phyloP scores from a whole-genome alignment of 352 stramenopile species.

The Pythium utonaiense region DNA sequence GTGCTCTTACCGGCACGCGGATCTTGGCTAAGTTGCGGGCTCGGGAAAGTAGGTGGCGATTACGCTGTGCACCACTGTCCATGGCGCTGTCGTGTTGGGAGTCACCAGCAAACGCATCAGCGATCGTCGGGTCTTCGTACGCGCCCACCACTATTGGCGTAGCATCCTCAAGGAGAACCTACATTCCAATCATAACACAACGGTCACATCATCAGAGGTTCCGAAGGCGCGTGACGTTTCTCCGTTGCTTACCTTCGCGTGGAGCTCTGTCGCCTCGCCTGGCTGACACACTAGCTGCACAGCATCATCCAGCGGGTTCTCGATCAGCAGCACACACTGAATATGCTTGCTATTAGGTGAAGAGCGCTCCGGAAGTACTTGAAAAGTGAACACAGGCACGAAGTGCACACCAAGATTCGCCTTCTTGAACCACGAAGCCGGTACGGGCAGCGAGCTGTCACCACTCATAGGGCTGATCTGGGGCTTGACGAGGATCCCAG shows the following conservation, averaged over 20 bases:
- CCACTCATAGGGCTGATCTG: slow-evolving; percentile 90
- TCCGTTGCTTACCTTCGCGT: slow-evolving; percentile 18
- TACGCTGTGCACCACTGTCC: slow-evolving; percentile 25
- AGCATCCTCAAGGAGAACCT: slow-evolving; percentile 49
- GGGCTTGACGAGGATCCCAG: slow-evolving; percentile 87
- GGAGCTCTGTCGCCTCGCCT: slow-evolving; percentile 4
- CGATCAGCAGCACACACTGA: slow-evolving; percentile 63
- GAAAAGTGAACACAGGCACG: slow-evolving; percentile 71
- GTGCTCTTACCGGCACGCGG: slow-evolving; percentile 6
- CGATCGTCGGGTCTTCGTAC: slow-evolving; percentile 84
- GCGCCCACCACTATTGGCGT: slow-evolving; percentile 63
- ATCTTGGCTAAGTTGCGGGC: slow-evolving; percentile 23
- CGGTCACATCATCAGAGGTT: background rate
- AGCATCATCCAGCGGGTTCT: slow-evolving; percentile 79
- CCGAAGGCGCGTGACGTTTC: background rate
- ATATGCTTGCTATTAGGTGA: slow-evolving; percentile 13
- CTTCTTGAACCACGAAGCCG: slow-evolving; percentile 85
- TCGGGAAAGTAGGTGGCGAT: slow-evolving; percentile 51
- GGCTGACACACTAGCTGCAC: slow-evolving; percentile 57
- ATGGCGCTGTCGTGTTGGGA: background rate
- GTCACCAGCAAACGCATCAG: slow-evolving; percentile 54
- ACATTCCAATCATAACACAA: background rate
- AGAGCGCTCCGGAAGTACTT: slow-evolving; percentile 39
- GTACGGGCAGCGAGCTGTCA: slow-evolving; percentile 78
- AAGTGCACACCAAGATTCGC: slow-evolving; percentile 75